Percentiles rank a stretch among this genome's conserved stretches.
phyloP scores from a whole-genome alignment of 2,329 filamentous ascomycete species.

The Colletotrichum liriopes region DNA sequence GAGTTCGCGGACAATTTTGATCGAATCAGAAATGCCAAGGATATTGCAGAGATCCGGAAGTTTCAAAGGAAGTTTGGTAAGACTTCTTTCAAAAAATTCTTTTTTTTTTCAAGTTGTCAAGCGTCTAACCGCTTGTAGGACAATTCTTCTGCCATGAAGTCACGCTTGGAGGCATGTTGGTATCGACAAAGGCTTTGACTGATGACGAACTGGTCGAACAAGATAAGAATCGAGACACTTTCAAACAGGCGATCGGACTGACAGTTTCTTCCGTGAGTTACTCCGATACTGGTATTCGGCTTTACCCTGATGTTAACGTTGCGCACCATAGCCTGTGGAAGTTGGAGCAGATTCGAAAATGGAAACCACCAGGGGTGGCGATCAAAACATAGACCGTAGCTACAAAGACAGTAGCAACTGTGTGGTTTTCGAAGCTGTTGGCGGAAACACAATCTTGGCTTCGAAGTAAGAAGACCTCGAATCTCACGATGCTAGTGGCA shows the following conservation, averaged over 20 bases:
- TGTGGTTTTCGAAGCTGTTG: constrained; percentile 29
- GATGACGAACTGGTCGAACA: not conserved
- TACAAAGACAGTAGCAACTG: not conserved
- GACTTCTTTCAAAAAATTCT: too few species aligned
- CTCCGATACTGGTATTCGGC: not conserved
- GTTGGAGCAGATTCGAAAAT: not conserved
- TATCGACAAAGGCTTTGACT: constrained; percentile 13
- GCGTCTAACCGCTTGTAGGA: not conserved
- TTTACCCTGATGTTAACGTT: not conserved
- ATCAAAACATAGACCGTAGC: not conserved
- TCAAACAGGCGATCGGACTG: constrained; percentile 11
- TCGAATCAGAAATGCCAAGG: not conserved
- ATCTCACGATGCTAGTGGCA: too few species aligned
- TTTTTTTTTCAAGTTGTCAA: too few species aligned
- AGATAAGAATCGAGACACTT: constrained; percentile 2
- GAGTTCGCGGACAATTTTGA: not conserved
- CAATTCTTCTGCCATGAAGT: constrained; percentile 31
- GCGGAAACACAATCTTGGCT: constrained; percentile 32
- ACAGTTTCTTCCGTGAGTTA: constrained; percentile 8
- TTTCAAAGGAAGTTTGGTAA: constrained; percentile 22
- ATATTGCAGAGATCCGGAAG: not conserved
- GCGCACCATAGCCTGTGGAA: not conserved
- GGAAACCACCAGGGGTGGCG: not conserved
- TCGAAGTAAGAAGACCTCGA: not conserved
- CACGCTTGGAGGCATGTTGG: constrained; percentile 22